Evolutionary conservation across 2,329 filamentous ascomycete genomes (phyloP), one percentile per base, ranked within the genome.

Genomic region (Colletotrichum musae): DNA sequence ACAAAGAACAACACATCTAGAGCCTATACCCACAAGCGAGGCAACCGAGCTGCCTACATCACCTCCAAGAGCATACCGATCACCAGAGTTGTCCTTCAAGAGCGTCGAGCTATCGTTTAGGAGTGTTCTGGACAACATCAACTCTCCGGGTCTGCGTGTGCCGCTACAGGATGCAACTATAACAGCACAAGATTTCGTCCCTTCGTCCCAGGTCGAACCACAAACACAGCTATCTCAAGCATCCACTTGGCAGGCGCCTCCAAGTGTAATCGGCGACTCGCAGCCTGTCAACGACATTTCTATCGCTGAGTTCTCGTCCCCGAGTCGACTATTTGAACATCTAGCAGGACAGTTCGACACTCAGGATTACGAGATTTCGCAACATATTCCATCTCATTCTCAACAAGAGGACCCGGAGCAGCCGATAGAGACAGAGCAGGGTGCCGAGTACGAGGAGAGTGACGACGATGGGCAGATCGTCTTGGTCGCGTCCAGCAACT

Each of bases 231-330:
- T 24, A 15, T 21, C 52, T 16, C 68, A 64, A 28, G 18, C 32
- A 36, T 7, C 24, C 82, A 84, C 58, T 85, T 82, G 81, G 75
- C 75, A 52, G 18, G 77, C 81, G 15, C 84, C 83, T 2, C 82
- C 85, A 0, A 89, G 86, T 65, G 80, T 86, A 32, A 81, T 91
- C 21, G 82, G 81, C 10, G 88, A 91, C 73, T 91, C 88, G 0
- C 85, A 88, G 71, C 85, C 82, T 0, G 75, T 80, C 7, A 79
- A 80, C 61, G 71, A 78, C 74, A 58, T 77, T 13, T 70, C 73
- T 0, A 70, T 81, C 1, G 56, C 74, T 2, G 74, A 74, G 15
- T 80, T 81, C 26, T 81, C 79, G 18, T 86, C 88, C 0, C 88
- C 88, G 0, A 85, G 84, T 1, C 81, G 85, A 47, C 77, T 88